These are phyloP conservation scores for Claviceps maximensis DNA, from an alignment of 2,329 filamentous ascomycete genomes.

Conservation along the genomic window DNA sequence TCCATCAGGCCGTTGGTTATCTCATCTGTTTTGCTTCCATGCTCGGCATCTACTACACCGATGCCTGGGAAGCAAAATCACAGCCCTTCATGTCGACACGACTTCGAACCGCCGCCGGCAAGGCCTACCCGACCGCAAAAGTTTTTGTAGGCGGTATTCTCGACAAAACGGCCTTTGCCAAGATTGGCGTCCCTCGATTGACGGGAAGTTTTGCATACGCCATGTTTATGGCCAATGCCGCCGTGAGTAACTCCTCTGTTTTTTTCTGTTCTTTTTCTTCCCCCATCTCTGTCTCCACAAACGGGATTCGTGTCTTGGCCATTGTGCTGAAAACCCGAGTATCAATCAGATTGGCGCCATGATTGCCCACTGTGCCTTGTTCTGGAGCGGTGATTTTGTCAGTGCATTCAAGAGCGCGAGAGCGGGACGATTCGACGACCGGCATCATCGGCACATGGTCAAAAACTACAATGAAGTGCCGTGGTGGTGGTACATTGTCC, in stretches of 20 bases:
- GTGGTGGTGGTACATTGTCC: conserved; percentile 22
- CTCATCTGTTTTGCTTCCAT: conserved; percentile 22
- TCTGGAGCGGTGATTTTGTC: conserved; percentile 41
- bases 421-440: conserved; percentile 30
- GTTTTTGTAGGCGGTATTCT: conserved; percentile 30
- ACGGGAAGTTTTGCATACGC: conserved; percentile 37
- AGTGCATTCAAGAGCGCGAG: conserved; percentile 23
- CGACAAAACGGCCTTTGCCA: conserved; percentile 24
- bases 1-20: conserved; percentile 25
- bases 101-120: conserved; percentile 27
- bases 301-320: no score
- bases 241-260: conserved; percentile 23
- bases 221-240: conserved; percentile 44
- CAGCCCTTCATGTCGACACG: conserved; percentile 20
- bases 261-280: background rate
- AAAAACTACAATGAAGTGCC: conserved; percentile 36
- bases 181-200: conserved; percentile 32
- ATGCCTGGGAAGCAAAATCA: conserved; percentile 22
- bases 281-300: no score
- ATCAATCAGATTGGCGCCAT: conserved; percentile 38
- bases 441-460: conserved; percentile 38
- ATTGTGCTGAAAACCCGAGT: background rate
- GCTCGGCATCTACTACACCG: conserved; percentile 26
- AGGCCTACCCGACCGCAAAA: conserved; percentile 23
- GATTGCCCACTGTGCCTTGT: conserved; percentile 36